Conservation (phyloP, 2,329 filamentous ascomycete genomes). For the Pyricularia grisea region DNA sequence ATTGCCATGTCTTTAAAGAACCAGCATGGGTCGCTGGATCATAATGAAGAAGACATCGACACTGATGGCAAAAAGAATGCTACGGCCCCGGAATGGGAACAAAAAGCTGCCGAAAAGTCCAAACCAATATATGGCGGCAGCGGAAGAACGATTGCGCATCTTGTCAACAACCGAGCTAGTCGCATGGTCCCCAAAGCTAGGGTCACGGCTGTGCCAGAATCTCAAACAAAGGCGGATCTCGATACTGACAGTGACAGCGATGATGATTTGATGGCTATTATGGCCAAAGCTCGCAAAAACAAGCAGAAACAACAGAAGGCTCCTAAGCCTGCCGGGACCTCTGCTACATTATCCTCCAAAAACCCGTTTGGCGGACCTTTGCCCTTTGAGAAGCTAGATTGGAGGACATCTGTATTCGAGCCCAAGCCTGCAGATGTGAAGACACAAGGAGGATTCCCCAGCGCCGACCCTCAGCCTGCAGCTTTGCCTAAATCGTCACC, state of each 20-base stretch:
- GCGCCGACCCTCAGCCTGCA: constrained; percentile 14
- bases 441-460: background rate
- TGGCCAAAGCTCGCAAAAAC: constrained; percentile 61
- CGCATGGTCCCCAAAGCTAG: constrained; percentile 21
- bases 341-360: constrained; percentile 23
- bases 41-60: constrained; percentile 24
- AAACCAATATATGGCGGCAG: constrained; percentile 41
- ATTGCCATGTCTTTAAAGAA: constrained; percentile 77
- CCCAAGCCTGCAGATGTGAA: background rate
- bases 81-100: constrained; percentile 46
- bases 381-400: constrained; percentile 81
- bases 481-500: background rate
- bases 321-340: background rate
- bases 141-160: constrained; percentile 58
- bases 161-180: constrained; percentile 66
- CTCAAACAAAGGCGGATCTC: background rate
- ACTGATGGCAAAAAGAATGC: constrained; percentile 28
- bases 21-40: constrained; percentile 32
- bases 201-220: background rate
- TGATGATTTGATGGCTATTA: constrained; percentile 67
- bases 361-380: constrained; percentile 69
- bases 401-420: constrained; percentile 46
- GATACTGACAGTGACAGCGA: constrained; percentile 61
- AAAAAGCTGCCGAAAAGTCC: constrained; percentile 39
- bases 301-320: constrained; percentile 26